Evolutionary conservation across 2,329 filamentous ascomycete species (phyloP).

Genomic region (Meredithiella fracta): DNA sequence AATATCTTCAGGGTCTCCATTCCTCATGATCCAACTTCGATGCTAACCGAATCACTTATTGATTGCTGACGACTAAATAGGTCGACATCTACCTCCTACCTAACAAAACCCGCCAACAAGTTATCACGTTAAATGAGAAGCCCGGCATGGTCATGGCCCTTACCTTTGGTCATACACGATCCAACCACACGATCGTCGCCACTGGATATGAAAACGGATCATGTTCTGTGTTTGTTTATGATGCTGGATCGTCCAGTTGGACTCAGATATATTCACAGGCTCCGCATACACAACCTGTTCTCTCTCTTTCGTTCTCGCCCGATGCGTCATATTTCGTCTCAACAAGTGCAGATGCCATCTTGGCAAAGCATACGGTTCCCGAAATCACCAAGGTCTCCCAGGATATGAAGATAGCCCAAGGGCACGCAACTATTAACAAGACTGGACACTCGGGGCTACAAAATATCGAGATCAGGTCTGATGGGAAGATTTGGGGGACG

Average conservation of each 20-base stretch:
- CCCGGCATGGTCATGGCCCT: conserved; percentile 85
- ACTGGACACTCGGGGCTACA: conserved; percentile 78
- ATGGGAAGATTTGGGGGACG: conserved; percentile 71
- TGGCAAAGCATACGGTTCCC: conserved; percentile 58
- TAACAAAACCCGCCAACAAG: conserved; percentile 50
- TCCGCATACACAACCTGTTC: conserved; percentile 61
- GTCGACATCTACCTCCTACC: conserved; percentile 78
- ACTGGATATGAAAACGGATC: conserved; percentile 78
- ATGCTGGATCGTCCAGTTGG: conserved; percentile 26
- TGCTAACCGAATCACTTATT: not conserved
- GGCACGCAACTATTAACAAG: conserved; percentile 46
- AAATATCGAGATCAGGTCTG: conserved; percentile 56
- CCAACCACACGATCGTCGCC: conserved; percentile 39
- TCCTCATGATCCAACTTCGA: not conserved
- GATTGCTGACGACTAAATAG: conserved; percentile 20
- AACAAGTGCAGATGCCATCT: conserved; percentile 62
- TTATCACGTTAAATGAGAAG: conserved; percentile 32
- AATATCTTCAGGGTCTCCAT: not conserved
- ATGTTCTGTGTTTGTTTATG: conserved; percentile 46
- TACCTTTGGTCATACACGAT: conserved; percentile 36
- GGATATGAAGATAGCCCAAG: conserved; percentile 24
- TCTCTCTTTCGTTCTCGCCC: conserved; percentile 50
- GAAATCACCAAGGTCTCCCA: conserved; percentile 1
- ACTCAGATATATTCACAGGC: conserved; percentile 44
- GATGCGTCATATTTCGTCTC: conserved; percentile 49